Evolutionary conservation across 2,329 filamentous ascomycete species (phyloP).

Genomic region (Ophiosphaerella korrae): DNA sequence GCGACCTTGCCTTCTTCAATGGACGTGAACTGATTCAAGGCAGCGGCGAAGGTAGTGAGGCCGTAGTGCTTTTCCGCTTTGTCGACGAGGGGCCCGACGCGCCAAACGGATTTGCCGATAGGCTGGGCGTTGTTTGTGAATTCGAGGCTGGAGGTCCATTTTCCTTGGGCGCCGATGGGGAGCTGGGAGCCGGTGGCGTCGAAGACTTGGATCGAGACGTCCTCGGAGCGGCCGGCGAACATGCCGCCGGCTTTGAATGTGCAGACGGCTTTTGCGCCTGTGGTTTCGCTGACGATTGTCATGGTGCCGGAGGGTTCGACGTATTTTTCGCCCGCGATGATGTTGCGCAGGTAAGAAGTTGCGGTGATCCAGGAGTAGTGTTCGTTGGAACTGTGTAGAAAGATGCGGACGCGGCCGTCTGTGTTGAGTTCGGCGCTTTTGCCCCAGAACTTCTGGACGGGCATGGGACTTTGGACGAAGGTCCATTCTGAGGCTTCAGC

Average conservation of each 20-base stretch:
- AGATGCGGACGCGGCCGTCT: slow-evolving; percentile 81
- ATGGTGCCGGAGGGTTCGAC: slow-evolving; percentile 92
- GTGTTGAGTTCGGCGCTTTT: slow-evolving; percentile 95
- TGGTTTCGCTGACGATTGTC: slow-evolving; percentile 82
- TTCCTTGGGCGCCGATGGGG: slow-evolving; percentile 73
- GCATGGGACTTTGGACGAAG: slow-evolving; percentile 83
- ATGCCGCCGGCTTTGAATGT: slow-evolving; percentile 96
- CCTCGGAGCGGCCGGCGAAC: slow-evolving; percentile 93
- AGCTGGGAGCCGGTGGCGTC: slow-evolving; percentile 69
- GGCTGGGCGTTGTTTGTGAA: slow-evolving; percentile 66
- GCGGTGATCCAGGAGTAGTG: slow-evolving; percentile 87
- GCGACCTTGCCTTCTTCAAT: slow-evolving; percentile 78
- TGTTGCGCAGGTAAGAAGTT: slow-evolving; percentile 90
- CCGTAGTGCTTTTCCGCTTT: slow-evolving; percentile 83
- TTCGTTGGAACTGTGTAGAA: slow-evolving; percentile 76
- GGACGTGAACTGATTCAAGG: slow-evolving; percentile 83
- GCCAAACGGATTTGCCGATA: slow-evolving; percentile 75
- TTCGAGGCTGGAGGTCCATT: slow-evolving; percentile 79
- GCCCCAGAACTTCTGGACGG: slow-evolving; percentile 97
- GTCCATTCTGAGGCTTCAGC: slow-evolving; percentile 87
- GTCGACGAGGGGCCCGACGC: slow-evolving; percentile 75
- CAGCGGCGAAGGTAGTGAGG: slow-evolving; percentile 82
- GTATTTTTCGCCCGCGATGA: slow-evolving; percentile 98
- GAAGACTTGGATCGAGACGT: slow-evolving; percentile 78
- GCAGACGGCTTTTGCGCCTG: slow-evolving; percentile 79